Evolutionary conservation across 306 rosid species (phyloP).

Genomic region (Lathyrus oleraceus): DNA sequence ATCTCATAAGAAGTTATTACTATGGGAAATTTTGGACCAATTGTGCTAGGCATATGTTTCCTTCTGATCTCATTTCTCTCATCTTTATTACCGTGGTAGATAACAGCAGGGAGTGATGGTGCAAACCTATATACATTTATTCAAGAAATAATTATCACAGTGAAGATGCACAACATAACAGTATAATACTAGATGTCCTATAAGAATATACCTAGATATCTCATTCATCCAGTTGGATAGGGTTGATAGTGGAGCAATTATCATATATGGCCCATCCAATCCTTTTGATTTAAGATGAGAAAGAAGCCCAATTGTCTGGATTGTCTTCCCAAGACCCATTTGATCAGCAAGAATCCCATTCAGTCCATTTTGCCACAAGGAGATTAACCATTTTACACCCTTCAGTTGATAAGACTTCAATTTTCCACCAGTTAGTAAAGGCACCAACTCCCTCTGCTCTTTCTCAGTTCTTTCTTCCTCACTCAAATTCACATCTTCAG

Average conservation of each 20-base stretch:
- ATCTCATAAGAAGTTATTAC: slow-evolving; percentile 91
- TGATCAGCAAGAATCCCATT: slow-evolving; percentile 99
- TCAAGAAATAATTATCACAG: slow-evolving; percentile 10
- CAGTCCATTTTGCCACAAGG: slow-evolving; percentile 99
- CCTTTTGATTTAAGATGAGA: slow-evolving; percentile 85
- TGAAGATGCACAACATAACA: slow-evolving; percentile 10
- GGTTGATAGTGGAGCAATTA: slow-evolving; percentile 92
- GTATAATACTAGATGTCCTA: slow-evolving; percentile 2
- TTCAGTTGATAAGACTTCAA: slow-evolving; percentile 86
- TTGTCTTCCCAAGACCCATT: slow-evolving; percentile 99
- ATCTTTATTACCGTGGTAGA: slow-evolving; percentile 79
- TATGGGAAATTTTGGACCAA: slow-evolving; percentile 84
- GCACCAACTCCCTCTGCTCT: slow-evolving; percentile 86
- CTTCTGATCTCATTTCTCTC: slow-evolving; percentile 74
- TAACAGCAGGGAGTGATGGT: slow-evolving; percentile 60
- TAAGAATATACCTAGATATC: slow-evolving; percentile 49
- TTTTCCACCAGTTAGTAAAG: slow-evolving; percentile 83
- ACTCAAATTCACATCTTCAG: slow-evolving; percentile 59
- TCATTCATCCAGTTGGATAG: slow-evolving; percentile 94
- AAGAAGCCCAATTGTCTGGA: slow-evolving; percentile 91
- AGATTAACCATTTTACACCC: slow-evolving; percentile 96
- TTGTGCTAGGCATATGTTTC: slow-evolving; percentile 70
- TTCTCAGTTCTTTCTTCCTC: slow-evolving; percentile 71
- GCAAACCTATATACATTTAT: slow-evolving; percentile 59
- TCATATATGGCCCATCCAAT: slow-evolving; percentile 85